Evolutionary conservation across 306 rosid species (phyloP), one percentile per base, ranked within the genome.

Genomic region (Benincasa hispida): DNA sequence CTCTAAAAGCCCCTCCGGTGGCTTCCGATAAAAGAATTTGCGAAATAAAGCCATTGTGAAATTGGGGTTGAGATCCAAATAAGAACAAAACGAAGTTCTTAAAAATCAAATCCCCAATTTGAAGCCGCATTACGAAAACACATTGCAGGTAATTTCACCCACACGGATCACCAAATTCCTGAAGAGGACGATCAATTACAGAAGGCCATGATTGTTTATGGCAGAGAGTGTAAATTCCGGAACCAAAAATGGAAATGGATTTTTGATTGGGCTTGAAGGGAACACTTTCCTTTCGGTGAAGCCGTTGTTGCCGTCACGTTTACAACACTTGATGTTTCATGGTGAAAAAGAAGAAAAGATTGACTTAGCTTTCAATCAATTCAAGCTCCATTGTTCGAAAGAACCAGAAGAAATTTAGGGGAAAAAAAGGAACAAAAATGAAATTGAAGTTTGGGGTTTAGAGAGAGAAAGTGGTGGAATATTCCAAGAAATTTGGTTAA

Each of bases 1-100:
- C 89, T 95, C 99, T 48, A 92, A 70, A 66, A 92, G 96, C 82
- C 99, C 99, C 27, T 95, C 98, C 24, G 99, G 99, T 10, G 99
- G 99, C 85, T 95, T 95, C 87, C 91, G 87, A 72, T 87, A 92
- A 63, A 95, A 95, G 90, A 95, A 90, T 87, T 92, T 92, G 25
- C 97, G 82, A 69, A 95, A 95, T 80, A 95, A 80, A 62, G 97
- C 97, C 98, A 95, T 95, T 77, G 82, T n/a, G 73, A 66, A 1
- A 63, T 53, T 55, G n/a, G 22, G 37, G 61, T 42, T 34, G 84
- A 87, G 91, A 90, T 86, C 89, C 85, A 72, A 81, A n/a, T 74
- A 79, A 62, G 58, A 34, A 77, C 55, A 81, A 74, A 45, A 72
- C 68, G 42, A 78, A 65, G 66, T 79, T 57, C 82, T 81, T 78